These are phyloP conservation scores for Fusarium sp. DNA, from an alignment of 2,329 filamentous ascomycete species.

Conservation along the genomic window DNA sequence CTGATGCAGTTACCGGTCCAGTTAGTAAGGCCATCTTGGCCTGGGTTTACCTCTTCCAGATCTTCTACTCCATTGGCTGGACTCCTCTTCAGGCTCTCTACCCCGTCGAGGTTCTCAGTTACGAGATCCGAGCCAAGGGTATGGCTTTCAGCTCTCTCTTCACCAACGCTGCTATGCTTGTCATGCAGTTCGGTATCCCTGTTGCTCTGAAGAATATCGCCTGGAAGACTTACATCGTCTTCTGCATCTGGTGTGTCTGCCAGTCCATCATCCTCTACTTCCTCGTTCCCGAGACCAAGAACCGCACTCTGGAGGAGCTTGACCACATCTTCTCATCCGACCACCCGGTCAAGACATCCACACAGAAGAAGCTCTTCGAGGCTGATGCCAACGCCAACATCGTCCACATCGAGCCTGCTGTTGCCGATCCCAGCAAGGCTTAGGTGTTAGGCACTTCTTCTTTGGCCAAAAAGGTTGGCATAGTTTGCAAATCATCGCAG, in stretches of 20 bases:
- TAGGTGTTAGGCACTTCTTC: neutral
- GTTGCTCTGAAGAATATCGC: constrained; percentile 63
- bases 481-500: too few relatives aligned
- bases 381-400: constrained; percentile 37
- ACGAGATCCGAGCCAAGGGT: constrained; percentile 67
- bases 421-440: neutral
- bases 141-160: constrained; percentile 63
- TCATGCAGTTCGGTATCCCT: constrained; percentile 60
- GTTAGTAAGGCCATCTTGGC: constrained; percentile 61
- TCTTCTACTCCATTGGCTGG: constrained; percentile 58
- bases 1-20: constrained; percentile 44
- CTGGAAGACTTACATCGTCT: constrained; percentile 67
- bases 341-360: constrained; percentile 40
- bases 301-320: constrained; percentile 54
- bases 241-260: constrained; percentile 59
- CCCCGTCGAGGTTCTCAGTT: constrained; percentile 65
- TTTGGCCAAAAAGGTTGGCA: neutral
- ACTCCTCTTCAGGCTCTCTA: constrained; percentile 58
- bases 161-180: constrained; percentile 54
- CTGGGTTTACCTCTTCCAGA: constrained; percentile 53
- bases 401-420: constrained; percentile 32
- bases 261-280: constrained; percentile 60
- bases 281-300: constrained; percentile 64
- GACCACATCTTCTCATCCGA: constrained; percentile 41
- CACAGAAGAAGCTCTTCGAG: constrained; percentile 37